These are phyloP conservation scores for Candida sp. DNA, from an alignment of 1,139 yeast genomes.

Conservation along the genomic window DNA sequence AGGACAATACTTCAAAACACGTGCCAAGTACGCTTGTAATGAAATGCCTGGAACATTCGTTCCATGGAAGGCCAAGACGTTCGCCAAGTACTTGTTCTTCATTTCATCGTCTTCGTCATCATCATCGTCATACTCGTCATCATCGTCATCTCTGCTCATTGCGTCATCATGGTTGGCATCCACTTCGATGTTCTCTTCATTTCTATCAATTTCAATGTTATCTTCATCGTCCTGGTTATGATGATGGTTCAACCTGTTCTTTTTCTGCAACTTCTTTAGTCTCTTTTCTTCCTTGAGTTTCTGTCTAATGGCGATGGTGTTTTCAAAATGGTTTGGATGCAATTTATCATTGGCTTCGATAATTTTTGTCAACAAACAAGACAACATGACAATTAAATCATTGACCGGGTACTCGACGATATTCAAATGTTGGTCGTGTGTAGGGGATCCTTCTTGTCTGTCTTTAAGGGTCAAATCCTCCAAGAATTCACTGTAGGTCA, in stretches of 20 bases:
- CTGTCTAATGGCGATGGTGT: slow-evolving; percentile 51
- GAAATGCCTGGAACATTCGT: slow-evolving; percentile 95
- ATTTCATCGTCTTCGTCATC: slow-evolving; percentile 50
- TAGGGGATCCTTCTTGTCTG: slow-evolving; percentile 15
- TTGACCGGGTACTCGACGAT: slow-evolving; percentile 86
- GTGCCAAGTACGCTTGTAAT: slow-evolving; percentile 83
- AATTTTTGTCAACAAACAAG: slow-evolving; percentile 83
- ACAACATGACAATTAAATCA: slow-evolving; percentile 81
- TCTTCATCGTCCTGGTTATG: slow-evolving; percentile 15
- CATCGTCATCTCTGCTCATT: slow-evolving; percentile 13
- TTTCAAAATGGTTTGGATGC: slow-evolving; percentile 72
- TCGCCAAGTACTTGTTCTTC: slow-evolving; percentile 64
- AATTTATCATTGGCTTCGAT: slow-evolving; percentile 91
- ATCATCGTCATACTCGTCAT: slow-evolving; percentile 27
- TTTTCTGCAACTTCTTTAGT: slow-evolving; percentile 26
- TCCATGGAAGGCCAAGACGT: slow-evolving; percentile 92
- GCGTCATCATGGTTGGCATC: slow-evolving; percentile 15
- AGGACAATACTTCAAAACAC: slow-evolving; percentile 96
- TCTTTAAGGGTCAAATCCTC: slow-evolving; percentile 33
- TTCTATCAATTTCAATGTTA: slow-evolving; percentile 16
- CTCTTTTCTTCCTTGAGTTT: slow-evolving; percentile 43
- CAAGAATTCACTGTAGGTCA: slow-evolving; percentile 48
- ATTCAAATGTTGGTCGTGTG: slow-evolving; percentile 62
- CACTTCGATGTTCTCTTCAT: slow-evolving; percentile 10
- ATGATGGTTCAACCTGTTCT: slow-evolving; percentile 19